These are phyloP conservation scores for Cardamine resedifolia DNA, from an alignment of 345 rosid genomes.

Conservation along the genomic window DNA sequence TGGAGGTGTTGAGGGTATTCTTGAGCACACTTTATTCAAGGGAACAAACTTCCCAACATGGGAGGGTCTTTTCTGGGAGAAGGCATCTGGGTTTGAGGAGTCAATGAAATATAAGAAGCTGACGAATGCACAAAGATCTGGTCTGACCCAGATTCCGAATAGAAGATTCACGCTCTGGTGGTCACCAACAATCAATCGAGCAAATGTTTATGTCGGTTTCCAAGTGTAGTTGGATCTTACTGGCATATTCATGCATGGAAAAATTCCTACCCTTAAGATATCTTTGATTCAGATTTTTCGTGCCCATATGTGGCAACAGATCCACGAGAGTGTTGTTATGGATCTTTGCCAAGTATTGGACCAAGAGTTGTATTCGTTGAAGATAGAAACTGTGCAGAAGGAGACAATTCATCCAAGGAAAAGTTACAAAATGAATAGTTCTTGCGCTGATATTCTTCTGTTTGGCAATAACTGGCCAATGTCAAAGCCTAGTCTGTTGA, in stretches of 20 bases:
- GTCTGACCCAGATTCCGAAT: slow-evolving; percentile 96
- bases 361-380: slow-evolving; percentile 97
- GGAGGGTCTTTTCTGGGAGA: slow-evolving; percentile 99
- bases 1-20: slow-evolving; percentile 99
- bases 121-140: slow-evolving; percentile 99
- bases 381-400: slow-evolving; percentile 98
- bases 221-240: slow-evolving; percentile 98
- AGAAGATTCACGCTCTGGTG: slow-evolving; percentile 99
- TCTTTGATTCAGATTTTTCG: slow-evolving; percentile 97
- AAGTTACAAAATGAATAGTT: slow-evolving; percentile 99
- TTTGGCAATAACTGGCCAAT: slow-evolving; percentile 99
- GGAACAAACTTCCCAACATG: slow-evolving; percentile 99
- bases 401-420: slow-evolving; percentile 99
- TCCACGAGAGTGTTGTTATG: slow-evolving; percentile 99
- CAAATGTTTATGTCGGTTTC: slow-evolving; percentile 97
- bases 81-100: slow-evolving; percentile 99
- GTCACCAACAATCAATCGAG: slow-evolving; percentile 97
- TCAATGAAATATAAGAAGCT: slow-evolving; percentile 98
- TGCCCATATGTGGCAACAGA: slow-evolving; percentile 98
- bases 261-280: slow-evolving; percentile 95
- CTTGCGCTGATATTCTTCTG: slow-evolving; percentile 96
- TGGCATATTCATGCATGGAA: slow-evolving; percentile 99
- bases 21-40: slow-evolving; percentile 93
- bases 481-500: slow-evolving; percentile 99
- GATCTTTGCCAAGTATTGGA: slow-evolving; percentile 99